A percentile compares a stretch with the other conserved stretches of the same genome.
These are phyloP conservation scores for Intubia oerlemansii DNA, from an alignment of 2,329 filamentous ascomycete species.

Conservation along the genomic window DNA sequence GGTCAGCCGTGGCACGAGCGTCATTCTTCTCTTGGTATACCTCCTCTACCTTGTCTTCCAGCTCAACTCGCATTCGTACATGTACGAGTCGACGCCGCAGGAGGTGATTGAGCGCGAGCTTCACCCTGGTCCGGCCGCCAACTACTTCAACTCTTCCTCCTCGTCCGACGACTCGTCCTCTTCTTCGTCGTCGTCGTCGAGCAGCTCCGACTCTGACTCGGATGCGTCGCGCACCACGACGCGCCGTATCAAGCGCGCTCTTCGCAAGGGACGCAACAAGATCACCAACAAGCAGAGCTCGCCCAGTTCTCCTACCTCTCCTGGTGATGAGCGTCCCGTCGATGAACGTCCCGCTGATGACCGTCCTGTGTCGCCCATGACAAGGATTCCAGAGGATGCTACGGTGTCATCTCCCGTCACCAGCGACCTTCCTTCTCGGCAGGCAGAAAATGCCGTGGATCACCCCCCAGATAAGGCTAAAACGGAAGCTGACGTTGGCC, in stretches of 20 bases:
- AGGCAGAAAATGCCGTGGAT: too few species aligned
- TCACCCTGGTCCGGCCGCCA: constrained; percentile 43
- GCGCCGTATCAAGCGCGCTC: constrained; percentile 41
- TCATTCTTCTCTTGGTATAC: constrained; percentile 57
- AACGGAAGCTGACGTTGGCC: too few species aligned
- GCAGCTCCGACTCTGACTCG: constrained; percentile 22
- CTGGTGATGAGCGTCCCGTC: background rate
- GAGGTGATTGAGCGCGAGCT: constrained; percentile 40
- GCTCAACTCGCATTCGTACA: constrained; percentile 44
- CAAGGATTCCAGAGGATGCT: too few species aligned
- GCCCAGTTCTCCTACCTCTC: background rate
- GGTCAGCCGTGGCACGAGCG: constrained; percentile 53
- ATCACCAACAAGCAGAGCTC: constrained; percentile 26
- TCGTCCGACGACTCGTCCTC: constrained; percentile 21
- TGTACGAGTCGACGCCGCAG: constrained; percentile 52
- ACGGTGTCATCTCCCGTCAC: too few species aligned
- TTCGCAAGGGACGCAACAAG: constrained; percentile 32
- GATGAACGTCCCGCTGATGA: too few species aligned
- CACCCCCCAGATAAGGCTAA: too few species aligned
- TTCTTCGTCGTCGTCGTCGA: constrained; percentile 17
- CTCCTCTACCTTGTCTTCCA: constrained; percentile 60
- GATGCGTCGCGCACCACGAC: constrained; percentile 24
- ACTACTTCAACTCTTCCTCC: constrained; percentile 38
- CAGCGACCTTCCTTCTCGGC: too few species aligned
- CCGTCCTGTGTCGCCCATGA: too few species aligned